Conservation (phyloP, 768 basidiomycete species). For the Pilatotrama ljubarskyi region DNA sequence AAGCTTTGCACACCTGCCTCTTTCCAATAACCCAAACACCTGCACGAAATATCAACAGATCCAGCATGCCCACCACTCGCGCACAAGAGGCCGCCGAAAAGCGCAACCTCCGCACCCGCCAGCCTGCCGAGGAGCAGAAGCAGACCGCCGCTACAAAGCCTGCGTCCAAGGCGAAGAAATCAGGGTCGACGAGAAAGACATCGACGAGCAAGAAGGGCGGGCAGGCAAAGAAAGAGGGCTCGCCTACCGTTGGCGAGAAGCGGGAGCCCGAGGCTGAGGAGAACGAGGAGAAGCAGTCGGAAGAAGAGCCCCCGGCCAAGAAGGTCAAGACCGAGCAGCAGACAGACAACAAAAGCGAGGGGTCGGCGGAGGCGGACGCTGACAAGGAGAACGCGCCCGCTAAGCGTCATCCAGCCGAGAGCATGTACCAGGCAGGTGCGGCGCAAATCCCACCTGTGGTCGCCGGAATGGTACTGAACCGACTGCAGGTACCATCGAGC, state of each 20-base stretch:
- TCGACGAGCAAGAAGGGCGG: constrained; percentile 2
- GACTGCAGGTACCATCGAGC: constrained; percentile 50
- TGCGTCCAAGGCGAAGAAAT: constrained; percentile 13
- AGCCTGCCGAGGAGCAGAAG: constrained; percentile 10
- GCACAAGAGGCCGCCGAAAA: constrained; percentile 21
- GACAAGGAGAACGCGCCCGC: constrained; percentile 13
- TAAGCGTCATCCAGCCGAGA: constrained; percentile 18
- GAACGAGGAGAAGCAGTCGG: constrained; percentile 12
- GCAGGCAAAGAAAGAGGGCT: neutral
- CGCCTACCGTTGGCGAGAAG: constrained; percentile 21
- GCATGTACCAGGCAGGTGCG: constrained; percentile 26
- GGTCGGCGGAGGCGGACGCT: neutral
- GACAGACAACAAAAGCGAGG: neutral
- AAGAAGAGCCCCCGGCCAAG: constrained; percentile 25
- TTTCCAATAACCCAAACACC: neutral
- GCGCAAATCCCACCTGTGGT: neutral
- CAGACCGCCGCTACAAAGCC: constrained; percentile 9
- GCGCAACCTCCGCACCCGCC: constrained; percentile 3
- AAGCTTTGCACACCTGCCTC: neutral
- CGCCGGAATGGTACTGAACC: no score
- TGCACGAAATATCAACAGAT: neutral
- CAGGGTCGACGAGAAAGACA: neutral
- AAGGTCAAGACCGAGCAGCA: constrained; percentile 26
- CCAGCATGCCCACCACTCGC: constrained; percentile 26
- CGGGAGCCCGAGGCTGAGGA: constrained; percentile 19